Evolutionary conservation across 2,329 filamentous ascomycete genomes (phyloP).

Genomic region (Hypoxylon sp.): DNA sequence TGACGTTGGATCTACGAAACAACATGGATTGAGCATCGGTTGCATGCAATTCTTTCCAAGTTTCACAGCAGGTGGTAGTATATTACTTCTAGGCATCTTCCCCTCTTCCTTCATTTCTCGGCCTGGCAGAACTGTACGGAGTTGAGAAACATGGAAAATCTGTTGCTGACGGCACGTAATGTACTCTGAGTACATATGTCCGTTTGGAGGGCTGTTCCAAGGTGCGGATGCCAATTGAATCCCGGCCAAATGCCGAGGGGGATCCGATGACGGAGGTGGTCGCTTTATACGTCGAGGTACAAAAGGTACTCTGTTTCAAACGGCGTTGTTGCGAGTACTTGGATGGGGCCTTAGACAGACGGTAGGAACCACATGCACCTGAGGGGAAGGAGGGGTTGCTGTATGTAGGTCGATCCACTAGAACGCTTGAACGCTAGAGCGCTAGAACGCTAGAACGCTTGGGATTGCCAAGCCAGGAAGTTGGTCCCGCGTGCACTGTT

Average conservation of each 20-base stretch:
- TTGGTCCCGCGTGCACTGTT: conserved; percentile 35
- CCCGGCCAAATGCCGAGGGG: conserved; percentile 32
- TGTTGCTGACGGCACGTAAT: conserved; percentile 18
- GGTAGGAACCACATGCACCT: conserved; percentile 14
- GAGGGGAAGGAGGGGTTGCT: conserved; percentile 41
- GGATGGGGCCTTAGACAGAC: conserved; percentile 6
- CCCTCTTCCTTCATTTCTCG: conserved; percentile 25
- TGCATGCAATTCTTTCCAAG: conserved; percentile 22
- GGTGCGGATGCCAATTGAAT: conserved; percentile 22
- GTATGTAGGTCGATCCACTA: conserved; percentile 39
- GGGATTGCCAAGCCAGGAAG: conserved; percentile 42
- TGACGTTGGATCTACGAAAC: conserved; percentile 41
- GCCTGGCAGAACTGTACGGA: conserved; percentile 12
- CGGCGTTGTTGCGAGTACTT: conserved; percentile 9
- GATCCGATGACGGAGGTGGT: conserved; percentile 39
- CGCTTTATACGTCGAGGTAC: conserved; percentile 1
- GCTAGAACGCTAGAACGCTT: conserved; percentile 38
- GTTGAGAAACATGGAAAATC: conserved; percentile 15
- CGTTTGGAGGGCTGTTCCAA: conserved; percentile 22
- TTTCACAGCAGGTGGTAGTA: conserved; percentile 34
- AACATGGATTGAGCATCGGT: conserved; percentile 27
- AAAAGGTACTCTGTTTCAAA: conserved; percentile 31
- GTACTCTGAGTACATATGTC: conserved; percentile 12
- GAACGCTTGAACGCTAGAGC: too few species aligned
- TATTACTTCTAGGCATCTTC: conserved; percentile 24